These are phyloP conservation scores for Penicillium sp. DNA, from an alignment of 2,329 filamentous ascomycete species.

Conservation along the genomic window DNA sequence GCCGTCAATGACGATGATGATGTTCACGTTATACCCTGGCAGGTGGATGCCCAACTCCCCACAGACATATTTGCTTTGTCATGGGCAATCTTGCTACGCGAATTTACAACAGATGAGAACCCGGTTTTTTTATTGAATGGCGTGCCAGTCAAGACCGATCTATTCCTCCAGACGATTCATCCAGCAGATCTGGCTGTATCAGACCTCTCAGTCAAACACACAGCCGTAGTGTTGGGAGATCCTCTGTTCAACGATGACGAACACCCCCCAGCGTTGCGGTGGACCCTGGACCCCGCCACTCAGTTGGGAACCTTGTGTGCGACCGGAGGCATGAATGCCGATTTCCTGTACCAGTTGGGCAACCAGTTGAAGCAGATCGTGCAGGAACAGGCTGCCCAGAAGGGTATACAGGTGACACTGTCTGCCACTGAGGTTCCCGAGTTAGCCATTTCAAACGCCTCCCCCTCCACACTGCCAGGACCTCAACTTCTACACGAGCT, in stretches of 20 bases:
- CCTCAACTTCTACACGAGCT: constrained; percentile 62
- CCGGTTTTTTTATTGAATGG: constrained; percentile 34
- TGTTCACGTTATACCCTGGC: constrained; percentile 15
- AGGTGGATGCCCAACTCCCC: constrained; percentile 18
- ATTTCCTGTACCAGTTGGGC: constrained; percentile 29
- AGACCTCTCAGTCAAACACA: constrained; percentile 18
- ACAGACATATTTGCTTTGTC: constrained; percentile 21
- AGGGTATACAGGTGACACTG: constrained; percentile 13
- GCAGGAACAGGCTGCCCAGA: constrained; percentile 20
- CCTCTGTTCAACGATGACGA: constrained; percentile 1
- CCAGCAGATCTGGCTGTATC: constrained; percentile 15
- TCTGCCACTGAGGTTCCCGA: constrained; percentile 14
- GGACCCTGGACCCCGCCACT: constrained; percentile 23
- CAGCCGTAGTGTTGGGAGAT: constrained; percentile 26
- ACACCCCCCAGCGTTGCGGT: constrained; percentile 19
- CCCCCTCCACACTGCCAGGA: constrained; percentile 53
- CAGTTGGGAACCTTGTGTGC: constrained; percentile 28
- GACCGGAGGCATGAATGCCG: constrained; percentile 20
- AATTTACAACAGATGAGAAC: constrained; percentile 32
- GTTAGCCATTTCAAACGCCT: constrained; percentile 60
- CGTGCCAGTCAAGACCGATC: constrained; percentile 27
- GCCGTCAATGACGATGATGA: constrained; percentile 15
- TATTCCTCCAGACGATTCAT: constrained; percentile 16
- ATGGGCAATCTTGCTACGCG: constrained; percentile 32
- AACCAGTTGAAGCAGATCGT: constrained; percentile 30